Evolutionary conservation across 225 moss, liverwort and hornwort species (phyloP).

Genomic region (Physcomitrellopsis africana): DNA sequence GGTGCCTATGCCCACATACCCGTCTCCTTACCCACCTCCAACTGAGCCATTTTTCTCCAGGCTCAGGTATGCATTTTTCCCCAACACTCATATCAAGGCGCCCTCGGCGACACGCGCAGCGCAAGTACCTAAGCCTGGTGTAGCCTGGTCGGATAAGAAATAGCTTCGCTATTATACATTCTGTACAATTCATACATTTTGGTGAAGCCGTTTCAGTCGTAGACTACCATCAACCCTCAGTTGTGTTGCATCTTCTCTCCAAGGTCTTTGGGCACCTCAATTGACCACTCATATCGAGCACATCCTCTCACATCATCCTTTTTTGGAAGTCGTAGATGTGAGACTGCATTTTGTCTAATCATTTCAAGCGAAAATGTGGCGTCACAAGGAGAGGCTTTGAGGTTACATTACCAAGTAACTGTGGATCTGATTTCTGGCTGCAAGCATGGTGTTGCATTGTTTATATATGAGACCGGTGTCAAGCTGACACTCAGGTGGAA

Average conservation of each 20-base stretch:
- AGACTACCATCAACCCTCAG: slow-evolving; percentile 24
- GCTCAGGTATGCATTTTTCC: slow-evolving; percentile 86
- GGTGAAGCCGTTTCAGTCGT: slow-evolving; percentile 15
- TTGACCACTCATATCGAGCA: not conserved
- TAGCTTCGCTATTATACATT: not conserved
- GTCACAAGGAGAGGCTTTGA: slow-evolving; percentile 9
- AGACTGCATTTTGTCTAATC: not conserved
- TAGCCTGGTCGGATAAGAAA: slow-evolving; percentile 43
- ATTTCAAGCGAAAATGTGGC: slow-evolving; percentile 11
- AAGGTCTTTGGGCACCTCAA: not conserved
- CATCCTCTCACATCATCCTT: too few species aligned
- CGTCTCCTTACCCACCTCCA: slow-evolving; percentile 48
- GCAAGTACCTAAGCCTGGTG: slow-evolving; percentile 31
- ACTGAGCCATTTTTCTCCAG: slow-evolving; percentile 67
- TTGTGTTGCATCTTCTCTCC: slow-evolving; percentile 30
- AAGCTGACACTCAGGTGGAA: too few species aligned
- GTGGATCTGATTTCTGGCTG: not conserved
- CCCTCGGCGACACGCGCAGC: slow-evolving; percentile 35
- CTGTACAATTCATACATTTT: not conserved
- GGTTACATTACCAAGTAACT: slow-evolving; percentile 17
- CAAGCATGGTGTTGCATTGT: not conserved
- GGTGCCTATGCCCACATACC: slow-evolving; percentile 56
- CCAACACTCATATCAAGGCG: slow-evolving; percentile 33
- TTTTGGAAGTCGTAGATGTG: not conserved
- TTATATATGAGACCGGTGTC: too few species aligned